Base-by-base conservation (phyloP, 352 stramenopile genomes). In the Pythium volutum region DNA sequence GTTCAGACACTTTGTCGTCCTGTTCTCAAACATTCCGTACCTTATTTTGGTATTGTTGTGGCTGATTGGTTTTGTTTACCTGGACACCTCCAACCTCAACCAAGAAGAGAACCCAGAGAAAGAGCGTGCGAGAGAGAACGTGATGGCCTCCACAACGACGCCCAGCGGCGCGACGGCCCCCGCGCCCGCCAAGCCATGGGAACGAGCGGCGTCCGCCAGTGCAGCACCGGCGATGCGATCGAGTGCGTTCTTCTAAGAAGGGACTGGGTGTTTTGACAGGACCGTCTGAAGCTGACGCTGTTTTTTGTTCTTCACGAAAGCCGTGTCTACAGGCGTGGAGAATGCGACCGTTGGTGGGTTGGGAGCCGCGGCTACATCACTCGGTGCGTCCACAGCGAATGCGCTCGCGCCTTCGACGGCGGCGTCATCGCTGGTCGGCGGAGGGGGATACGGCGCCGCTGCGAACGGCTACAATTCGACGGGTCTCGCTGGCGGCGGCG, bases 181-280 rank as follows among this genome's bases (percentile, higher is more conserved):
- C 23, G 56, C 57, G 34, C 57, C 57, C 1, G 36, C 38, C 11
- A 64, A 64, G 48, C 57, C 57, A 25, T 64, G 57, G 57, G 57
- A 64, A 36, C 12, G 48, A 52, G 47, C 52, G 39, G 3, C n/a
- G n/a, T n/a, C n/a, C 42, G 20, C n/a, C 42, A 48, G n/a, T 8
- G 22, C 22, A 11, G 42, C 42, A 12, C n/a, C 42, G 1, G 52
- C 33, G 36, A 26, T 36, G 31, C 33, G 31, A 33, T 45, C 29
- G 9, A 14, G 49, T 55, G 33, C n/a, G 49, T 29, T 36, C 4
- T 12, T 27, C 20, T n/a, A n/a, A n/a, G n/a, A n/a, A n/a, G n/a
- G n/a, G n/a, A n/a, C 10, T 27, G 41, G n/a, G 42, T 16, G 15
- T 3, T 20, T n/a, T 55, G 10, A 20, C 33, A 29, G 36, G 14